Conservation (phyloP, 2,329 filamentous ascomycete species). For the Ceratocystis harringtonii region DNA sequence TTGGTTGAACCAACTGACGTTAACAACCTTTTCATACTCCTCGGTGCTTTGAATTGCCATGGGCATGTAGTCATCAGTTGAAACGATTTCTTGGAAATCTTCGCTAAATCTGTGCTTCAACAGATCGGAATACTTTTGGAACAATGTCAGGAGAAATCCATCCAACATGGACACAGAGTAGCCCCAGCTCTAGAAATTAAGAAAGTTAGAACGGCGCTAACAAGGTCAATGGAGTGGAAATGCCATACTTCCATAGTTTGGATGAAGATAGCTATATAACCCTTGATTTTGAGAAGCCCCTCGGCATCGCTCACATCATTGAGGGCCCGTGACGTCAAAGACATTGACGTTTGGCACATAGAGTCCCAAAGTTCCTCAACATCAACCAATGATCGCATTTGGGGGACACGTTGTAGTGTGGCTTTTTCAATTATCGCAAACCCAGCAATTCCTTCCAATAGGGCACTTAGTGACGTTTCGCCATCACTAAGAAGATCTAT, state of each 20-base stretch:
- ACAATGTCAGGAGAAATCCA: conserved; percentile 70
- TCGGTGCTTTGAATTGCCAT: conserved; percentile 87
- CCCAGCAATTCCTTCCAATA: conserved; percentile 85
- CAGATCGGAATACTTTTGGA: conserved; percentile 85
- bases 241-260: conserved; percentile 81
- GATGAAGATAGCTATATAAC: conserved; percentile 82
- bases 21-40: conserved; percentile 90
- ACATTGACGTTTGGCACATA: conserved; percentile 80
- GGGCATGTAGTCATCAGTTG: conserved; percentile 99
- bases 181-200: conserved; percentile 54
- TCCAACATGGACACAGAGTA: conserved; percentile 75
- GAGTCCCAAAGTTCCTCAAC: conserved; percentile 97
- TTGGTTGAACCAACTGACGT: conserved; percentile 88
- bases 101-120: conserved; percentile 85
- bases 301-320: conserved; percentile 75
- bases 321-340: conserved; percentile 65
- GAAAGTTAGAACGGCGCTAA: not conserved
- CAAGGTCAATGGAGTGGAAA: not conserved
- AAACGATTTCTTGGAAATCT: conserved; percentile 80
- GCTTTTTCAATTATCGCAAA: conserved; percentile 94
- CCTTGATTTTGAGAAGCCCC: conserved; percentile 84
- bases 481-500: conserved; percentile 71
- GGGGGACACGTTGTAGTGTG: conserved; percentile 74
- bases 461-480: conserved; percentile 68
- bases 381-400: conserved; percentile 68